A percentile compares a stretch with the other conserved stretches of the same genome.
Evolutionary conservation across 2,329 filamentous ascomycete species (phyloP).

Genomic region (Penicillium sp.): DNA sequence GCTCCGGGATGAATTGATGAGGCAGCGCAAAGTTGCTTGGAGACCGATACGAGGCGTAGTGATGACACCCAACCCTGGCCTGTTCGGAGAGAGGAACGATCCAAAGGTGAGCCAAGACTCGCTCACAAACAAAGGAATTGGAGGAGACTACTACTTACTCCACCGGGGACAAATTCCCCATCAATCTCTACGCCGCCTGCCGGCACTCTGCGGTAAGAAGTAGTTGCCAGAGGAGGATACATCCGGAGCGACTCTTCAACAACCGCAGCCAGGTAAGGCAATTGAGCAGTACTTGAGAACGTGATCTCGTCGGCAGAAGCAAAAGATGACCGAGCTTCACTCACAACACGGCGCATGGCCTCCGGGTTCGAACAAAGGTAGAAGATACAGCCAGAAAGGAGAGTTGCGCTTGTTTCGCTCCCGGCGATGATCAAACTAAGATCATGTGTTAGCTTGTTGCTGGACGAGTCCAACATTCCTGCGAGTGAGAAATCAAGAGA

Average conservation of each 20-base stretch:
- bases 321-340: slow-evolving; percentile 24
- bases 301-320: slow-evolving; percentile 26
- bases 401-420: slow-evolving; percentile 38
- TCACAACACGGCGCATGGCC: slow-evolving; percentile 12
- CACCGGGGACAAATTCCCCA: slow-evolving; percentile 28
- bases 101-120: not conserved
- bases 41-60: slow-evolving; percentile 22
- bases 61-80: slow-evolving; percentile 17
- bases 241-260: slow-evolving; percentile 46
- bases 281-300: slow-evolving; percentile 15
- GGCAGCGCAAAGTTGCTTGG: slow-evolving; percentile 21
- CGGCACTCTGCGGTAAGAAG: slow-evolving; percentile 22
- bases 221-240: slow-evolving; percentile 38
- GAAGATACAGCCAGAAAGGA: slow-evolving; percentile 34
- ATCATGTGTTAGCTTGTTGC: not conserved
- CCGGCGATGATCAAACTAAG: slow-evolving; percentile 31
- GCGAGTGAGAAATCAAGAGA: not conserved
- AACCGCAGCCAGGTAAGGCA: slow-evolving; percentile 43
- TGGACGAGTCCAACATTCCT: not conserved
- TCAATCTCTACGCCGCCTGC: slow-evolving; percentile 28
- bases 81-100: not conserved
- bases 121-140: not conserved
- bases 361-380: slow-evolving; percentile 21
- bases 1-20: slow-evolving; percentile 27
- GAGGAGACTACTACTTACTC: slow-evolving; percentile 10